Evolutionary conservation across 331 rosid genomes (phyloP), one percentile per base, ranked within the genome.

Genomic region (Telfairia occidentalis): DNA sequence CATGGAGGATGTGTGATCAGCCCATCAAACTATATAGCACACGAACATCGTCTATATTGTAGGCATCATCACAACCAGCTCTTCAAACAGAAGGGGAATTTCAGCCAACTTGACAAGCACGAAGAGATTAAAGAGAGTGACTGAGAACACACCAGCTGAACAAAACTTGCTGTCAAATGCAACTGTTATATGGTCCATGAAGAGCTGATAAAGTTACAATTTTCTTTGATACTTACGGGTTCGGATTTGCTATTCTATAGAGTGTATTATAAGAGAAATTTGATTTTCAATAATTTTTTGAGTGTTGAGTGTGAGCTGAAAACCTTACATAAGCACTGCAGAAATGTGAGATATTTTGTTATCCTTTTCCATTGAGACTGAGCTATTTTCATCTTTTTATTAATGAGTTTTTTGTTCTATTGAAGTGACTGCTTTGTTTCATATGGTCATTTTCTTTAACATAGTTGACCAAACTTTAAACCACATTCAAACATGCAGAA

Each of bases 1-100:
- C 96, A 95, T 82, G 96, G 97, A 64, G 96, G 99, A 42, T 92
- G 99, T 76, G 84, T 90, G 59, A 90, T 95, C 24, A 91, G 93
- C 78, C 97, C 97, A 57, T 95, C 99, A 67, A 95, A 87, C 82
- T 95, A 92, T 71, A 87, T 92, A 46, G 92, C 99, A 4, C 99
- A 91, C 16, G 96, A 95, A 79, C 96, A 90, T 52, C 89, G 80
- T 61, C 86, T 95, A 34, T 95, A 95, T 71, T 95, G 99, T 50
- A 92, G 83, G 90, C 97, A 92, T 63, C 99, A 92, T 84, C 96
- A 91, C 58, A 85, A 81, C 83, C 99, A 95, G 76, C 92, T 95
- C 74, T 95, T 92, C 87, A 91, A 85, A 85, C 89, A 85, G 72
- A 95, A 91, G 80, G 98, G 98, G 7, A 84, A 92, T 84, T 95